These are phyloP conservation scores for Lentinus brumalis DNA, from an alignment of 768 basidiomycete genomes.

Conservation along the genomic window DNA sequence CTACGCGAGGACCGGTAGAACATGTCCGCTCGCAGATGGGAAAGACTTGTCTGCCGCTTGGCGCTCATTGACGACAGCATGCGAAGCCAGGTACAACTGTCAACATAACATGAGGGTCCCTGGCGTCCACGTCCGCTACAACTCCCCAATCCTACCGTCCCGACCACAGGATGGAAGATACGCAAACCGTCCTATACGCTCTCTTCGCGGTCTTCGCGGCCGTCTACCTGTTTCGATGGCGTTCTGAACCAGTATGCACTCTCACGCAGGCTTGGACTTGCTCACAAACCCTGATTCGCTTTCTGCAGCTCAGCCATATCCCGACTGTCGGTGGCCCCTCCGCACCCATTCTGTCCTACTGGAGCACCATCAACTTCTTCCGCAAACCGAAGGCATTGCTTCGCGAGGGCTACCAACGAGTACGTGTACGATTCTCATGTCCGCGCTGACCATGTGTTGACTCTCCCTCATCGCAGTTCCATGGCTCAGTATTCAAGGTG, in stretches of 20 bases:
- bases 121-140: no score
- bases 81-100: no score
- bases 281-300: no score
- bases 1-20: no score
- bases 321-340: constrained; percentile 19
- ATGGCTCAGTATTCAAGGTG: constrained; percentile 41
- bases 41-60: no score
- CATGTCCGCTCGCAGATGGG: no score
- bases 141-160: no score
- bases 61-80: no score
- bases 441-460: background rate
- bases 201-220: background rate
- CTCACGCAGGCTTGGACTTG: no score
- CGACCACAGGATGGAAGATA: background rate
- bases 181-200: background rate
- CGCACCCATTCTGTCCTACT: constrained; percentile 20
- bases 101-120: no score
- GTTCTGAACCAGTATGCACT: background rate
- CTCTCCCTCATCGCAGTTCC: constrained; percentile 11
- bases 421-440: constrained; percentile 3
- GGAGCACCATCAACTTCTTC: constrained; percentile 11
- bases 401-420: constrained; percentile 23
- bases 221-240: background rate
- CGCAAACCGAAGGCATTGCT: constrained; percentile 10
- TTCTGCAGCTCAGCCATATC: constrained; percentile 18